Conservation (phyloP, 2,329 filamentous ascomycete genomes). For the Fusarium penzigii region DNA sequence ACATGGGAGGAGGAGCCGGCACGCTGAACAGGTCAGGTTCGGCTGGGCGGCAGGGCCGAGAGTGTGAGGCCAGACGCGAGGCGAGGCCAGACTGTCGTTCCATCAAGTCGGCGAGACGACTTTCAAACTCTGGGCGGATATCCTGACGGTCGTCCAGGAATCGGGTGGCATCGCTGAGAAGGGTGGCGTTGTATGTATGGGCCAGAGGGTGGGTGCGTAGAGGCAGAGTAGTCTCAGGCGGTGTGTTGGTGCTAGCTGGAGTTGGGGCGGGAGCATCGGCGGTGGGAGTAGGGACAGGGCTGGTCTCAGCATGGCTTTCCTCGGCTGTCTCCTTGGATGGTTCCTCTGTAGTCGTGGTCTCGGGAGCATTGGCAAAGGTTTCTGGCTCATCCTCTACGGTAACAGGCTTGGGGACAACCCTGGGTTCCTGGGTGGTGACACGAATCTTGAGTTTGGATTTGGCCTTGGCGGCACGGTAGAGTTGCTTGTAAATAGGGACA, state of each 20-base stretch:
- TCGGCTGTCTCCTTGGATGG: constrained; percentile 15
- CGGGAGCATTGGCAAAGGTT: constrained; percentile 14
- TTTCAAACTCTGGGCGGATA: constrained; percentile 29
- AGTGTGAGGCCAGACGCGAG: neutral
- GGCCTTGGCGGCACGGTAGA: constrained; percentile 94
- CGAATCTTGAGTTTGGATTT: constrained; percentile 96
- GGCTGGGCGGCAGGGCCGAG: neutral
- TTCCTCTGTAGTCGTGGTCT: constrained; percentile 13
- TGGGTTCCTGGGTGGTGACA: constrained; percentile 51
- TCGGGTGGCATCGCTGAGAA: constrained; percentile 31
- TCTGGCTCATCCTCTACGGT: constrained; percentile 54
- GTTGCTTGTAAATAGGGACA: constrained; percentile 87
- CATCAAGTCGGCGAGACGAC: constrained; percentile 29
- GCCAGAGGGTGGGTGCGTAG: constrained; percentile 25
- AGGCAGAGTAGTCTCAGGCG: constrained; percentile 24
- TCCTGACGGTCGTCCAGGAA: constrained; percentile 23
- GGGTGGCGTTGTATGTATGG: constrained; percentile 28
- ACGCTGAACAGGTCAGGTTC: constrained; percentile 8
- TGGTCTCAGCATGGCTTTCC: constrained; percentile 13
- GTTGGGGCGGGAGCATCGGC: constrained; percentile 21
- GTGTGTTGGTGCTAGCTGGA: constrained; percentile 14
- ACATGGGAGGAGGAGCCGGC: neutral
- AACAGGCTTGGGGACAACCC: constrained; percentile 41
- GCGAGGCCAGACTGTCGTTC: constrained; percentile 20
- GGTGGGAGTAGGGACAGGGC: constrained; percentile 16